Base-by-base conservation (phyloP, 257 asterid genomes). In the Lycium barbarum region DNA sequence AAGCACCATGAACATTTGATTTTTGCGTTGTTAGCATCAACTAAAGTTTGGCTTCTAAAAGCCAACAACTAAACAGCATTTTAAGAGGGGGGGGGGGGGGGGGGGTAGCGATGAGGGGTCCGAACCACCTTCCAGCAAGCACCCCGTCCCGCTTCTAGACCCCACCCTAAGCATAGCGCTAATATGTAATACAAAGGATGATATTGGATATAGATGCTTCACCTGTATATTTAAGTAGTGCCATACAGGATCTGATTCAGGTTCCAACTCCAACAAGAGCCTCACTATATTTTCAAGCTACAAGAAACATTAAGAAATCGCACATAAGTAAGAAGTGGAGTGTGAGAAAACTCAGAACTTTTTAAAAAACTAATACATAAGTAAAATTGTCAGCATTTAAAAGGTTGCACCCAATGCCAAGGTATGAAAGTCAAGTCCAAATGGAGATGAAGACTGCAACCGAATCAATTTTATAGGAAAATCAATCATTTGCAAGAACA, bases 201-300 rank as follows among this genome's bases (percentile, higher is more conserved):
- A 76, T 76, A 22, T 26, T 2, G 15, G 63, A 76, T 49, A 13
- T 76, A 55, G 63, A 76, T 51, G 63, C 26, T 92, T 85, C 80
- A 94, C 99, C 98, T 96, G 98, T 88, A 94, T 90, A 84, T 88
- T 95, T 84, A 96, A 89, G 93, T 96, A 96, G 90, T 93, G 97
- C 93, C 96, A 93, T 80, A 94, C 93, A 86, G 99, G 99, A 93
- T 96, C 98, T 22, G 98, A 92, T 86, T 93, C 99, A 35, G 99
- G 98, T 80, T 96, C 99, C 89, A 96, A 96, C 92, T 96, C 99
- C 97, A 93, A 84, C 79, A 96, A 88, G 89, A 94, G 98, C 84
- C 99, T 93, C 89, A 94, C 98, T 12, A 90, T 92, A 89, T 96
- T 96, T 91, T 96, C 99, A 90, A 96, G 99, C 99, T 96, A 86